Evolutionary conservation across 2,329 filamentous ascomycete species (phyloP).

Genomic region (Torrubiellomyces zombiae): DNA sequence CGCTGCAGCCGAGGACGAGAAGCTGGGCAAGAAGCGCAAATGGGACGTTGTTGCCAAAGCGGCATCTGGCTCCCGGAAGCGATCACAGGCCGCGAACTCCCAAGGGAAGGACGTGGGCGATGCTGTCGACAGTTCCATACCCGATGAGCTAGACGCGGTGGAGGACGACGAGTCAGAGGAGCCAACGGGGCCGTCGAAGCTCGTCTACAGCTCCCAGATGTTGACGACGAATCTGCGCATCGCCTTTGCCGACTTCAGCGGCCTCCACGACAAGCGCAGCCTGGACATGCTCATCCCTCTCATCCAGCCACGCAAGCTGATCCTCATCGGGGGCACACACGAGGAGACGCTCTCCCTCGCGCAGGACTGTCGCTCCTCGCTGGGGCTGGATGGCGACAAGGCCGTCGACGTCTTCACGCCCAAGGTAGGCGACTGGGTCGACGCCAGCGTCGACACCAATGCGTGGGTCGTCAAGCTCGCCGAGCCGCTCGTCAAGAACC

Average conservation of each 20-base stretch:
- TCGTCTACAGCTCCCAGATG: slow-evolving; percentile 45
- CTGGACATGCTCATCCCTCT: slow-evolving; percentile 88
- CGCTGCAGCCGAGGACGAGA: slow-evolving; percentile 32
- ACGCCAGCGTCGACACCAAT: slow-evolving; percentile 94
- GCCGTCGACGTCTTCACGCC: slow-evolving; percentile 69
- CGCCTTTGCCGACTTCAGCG: slow-evolving; percentile 80
- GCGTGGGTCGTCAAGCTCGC: slow-evolving; percentile 91
- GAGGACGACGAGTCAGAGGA: slow-evolving; percentile 38
- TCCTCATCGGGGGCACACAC: slow-evolving; percentile 67
- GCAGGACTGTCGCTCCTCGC: slow-evolving; percentile 57
- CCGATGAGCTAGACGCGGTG: slow-evolving; percentile 40
- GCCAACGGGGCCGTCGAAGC: slow-evolving; percentile 53
- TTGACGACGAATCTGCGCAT: slow-evolving; percentile 59
- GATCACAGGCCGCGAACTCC: slow-evolving; percentile 32
- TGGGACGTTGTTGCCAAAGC: slow-evolving; percentile 55
- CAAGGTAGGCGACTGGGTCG: slow-evolving; percentile 50
- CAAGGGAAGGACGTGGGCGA: slow-evolving; percentile 26
- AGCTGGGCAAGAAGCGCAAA: slow-evolving; percentile 80
- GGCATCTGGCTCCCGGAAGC: slow-evolving; percentile 34
- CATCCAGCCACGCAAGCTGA: slow-evolving; percentile 85
- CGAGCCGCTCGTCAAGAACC: slow-evolving; percentile 63
- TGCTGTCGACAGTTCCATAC: slow-evolving; percentile 19
- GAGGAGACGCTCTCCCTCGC: slow-evolving; percentile 69
- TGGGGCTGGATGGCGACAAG: slow-evolving; percentile 30
- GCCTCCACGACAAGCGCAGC: slow-evolving; percentile 83